Conservation (phyloP, 768 basidiomycete genomes). For the Candolleomyces aberdarensis region DNA sequence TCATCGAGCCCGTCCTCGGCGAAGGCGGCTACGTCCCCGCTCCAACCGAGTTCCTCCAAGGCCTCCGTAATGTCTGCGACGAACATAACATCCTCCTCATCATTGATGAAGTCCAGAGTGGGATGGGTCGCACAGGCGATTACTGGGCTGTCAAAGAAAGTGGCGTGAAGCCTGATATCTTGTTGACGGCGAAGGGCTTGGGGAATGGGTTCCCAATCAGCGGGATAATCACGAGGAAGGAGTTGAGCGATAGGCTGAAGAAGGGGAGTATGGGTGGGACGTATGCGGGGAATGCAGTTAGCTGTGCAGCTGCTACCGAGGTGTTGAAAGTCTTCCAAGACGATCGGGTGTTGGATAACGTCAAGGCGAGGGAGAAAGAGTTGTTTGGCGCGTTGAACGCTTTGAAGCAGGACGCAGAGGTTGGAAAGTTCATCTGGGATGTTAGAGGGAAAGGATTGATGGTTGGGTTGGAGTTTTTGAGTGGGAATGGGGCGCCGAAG, state of each 20-base stretch:
- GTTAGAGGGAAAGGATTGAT: conserved; percentile 89
- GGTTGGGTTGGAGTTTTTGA: conserved; percentile 76
- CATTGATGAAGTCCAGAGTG: conserved; percentile 85
- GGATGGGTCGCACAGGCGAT: conserved; percentile 85
- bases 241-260: conserved; percentile 73
- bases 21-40: conserved; percentile 96
- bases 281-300: conserved; percentile 89
- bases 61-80: conserved; percentile 83
- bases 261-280: conserved; percentile 90
- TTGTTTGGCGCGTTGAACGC: neutral
- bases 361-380: neutral
- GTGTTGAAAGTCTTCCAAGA: conserved; percentile 72
- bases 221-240: conserved; percentile 76
- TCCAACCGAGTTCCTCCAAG: conserved; percentile 73
- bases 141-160: conserved; percentile 83
- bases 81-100: conserved; percentile 82
- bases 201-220: conserved; percentile 95
- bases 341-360: conserved; percentile 40
- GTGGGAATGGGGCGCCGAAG: conserved; percentile 28
- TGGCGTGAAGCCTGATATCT: conserved; percentile 82
- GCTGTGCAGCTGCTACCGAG: conserved; percentile 88
- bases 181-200: conserved; percentile 88
- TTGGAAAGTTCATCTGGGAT: conserved; percentile 69
- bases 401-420: conserved; percentile 35
- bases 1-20: conserved; percentile 91